phyloP scores from a whole-genome alignment of 495 filamentous ascomycete species.

The Platismatia glauca region DNA sequence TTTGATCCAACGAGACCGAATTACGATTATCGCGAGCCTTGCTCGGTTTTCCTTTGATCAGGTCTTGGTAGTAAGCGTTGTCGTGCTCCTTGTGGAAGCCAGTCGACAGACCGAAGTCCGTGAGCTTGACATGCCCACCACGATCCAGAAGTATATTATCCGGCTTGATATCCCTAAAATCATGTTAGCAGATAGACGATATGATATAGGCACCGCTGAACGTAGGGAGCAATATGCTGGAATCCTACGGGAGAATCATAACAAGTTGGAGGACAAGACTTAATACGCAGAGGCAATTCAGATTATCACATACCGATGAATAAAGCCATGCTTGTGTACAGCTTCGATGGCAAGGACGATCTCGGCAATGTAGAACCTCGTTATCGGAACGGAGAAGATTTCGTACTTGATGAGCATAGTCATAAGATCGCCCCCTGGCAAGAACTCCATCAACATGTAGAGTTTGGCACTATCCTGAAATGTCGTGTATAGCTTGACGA shows the following conservation, averaged over 20 bases:
- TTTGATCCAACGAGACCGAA: conserved; percentile 87
- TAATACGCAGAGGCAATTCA: neutral
- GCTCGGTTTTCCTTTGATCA: conserved; percentile 77
- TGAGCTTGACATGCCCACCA: conserved; percentile 94
- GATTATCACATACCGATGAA: conserved; percentile 68
- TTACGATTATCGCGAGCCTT: conserved; percentile 61
- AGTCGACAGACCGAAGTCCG: conserved; percentile 95
- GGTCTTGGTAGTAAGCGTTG: conserved; percentile 94
- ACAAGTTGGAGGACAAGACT: neutral
- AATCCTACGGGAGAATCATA: neutral
- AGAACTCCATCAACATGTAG: conserved; percentile 99
- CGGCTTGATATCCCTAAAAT: conserved; percentile 86
- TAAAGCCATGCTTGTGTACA: conserved; percentile 95
- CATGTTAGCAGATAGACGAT: neutral
- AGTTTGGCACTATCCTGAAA: conserved; percentile 95
- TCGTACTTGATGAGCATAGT: conserved; percentile 99
- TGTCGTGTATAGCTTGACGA: conserved; percentile 94
- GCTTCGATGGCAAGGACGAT: conserved; percentile 96
- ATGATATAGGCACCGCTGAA: neutral
- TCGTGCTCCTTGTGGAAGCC: conserved; percentile 97
- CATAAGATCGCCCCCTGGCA: conserved; percentile 97
- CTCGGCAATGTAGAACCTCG: conserved; percentile 98
- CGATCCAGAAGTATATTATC: conserved; percentile 97
- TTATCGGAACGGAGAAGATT: conserved; percentile 98
- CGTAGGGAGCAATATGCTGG: neutral